Evolutionary conservation across 352 stramenopile species (phyloP), one percentile per base, ranked within the genome.

Genomic region (Peronospora farinosa): DNA sequence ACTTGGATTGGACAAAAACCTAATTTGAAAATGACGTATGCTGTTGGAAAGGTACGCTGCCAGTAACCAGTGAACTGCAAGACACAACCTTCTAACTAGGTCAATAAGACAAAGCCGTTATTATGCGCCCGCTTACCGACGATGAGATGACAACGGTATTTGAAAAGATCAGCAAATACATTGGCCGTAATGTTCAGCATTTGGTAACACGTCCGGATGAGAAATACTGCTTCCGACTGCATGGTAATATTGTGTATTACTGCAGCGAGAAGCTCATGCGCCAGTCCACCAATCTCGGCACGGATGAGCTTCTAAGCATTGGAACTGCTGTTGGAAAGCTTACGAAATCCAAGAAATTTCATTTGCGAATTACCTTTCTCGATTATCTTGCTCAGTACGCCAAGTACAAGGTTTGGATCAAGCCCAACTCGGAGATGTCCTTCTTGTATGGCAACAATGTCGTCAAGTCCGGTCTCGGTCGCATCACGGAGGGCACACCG

Each of bases 361-460:
- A 97, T 65, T 71, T 99, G 58, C 92, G 96, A 67, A 98, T 99
- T 68, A 98, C 96, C 31, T 96, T 95, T 56, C 78, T 99, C 42
- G 97, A 99, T 76, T 98, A 98, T 68, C 62, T 99, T 11, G 84
- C 94, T 33, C 92, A 99, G 67, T 98, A 99, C 71, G 95, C 96
- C 51, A 97, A 98, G 80, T 97, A 98, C 87, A 99, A 99, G 71
- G 97, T 99, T 23, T 99, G 97, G 97, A 96, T 99, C 44, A 99
- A 99, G 78, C 92, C 95, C 21, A 97, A 95, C 70, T 96, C 95
- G 54, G 97, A 99, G 81, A 99, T 99, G 96, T 96, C 84, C 11
- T 99, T 99, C 76, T 70, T 99, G 19, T 99, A 99, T 66, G 97
- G 97, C 54, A 99, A 99, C 74, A 95, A 99, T 73, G 86, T 99